Base-by-base conservation (phyloP, 2,329 filamentous ascomycete genomes). In the Xylaria hypoxylon region DNA sequence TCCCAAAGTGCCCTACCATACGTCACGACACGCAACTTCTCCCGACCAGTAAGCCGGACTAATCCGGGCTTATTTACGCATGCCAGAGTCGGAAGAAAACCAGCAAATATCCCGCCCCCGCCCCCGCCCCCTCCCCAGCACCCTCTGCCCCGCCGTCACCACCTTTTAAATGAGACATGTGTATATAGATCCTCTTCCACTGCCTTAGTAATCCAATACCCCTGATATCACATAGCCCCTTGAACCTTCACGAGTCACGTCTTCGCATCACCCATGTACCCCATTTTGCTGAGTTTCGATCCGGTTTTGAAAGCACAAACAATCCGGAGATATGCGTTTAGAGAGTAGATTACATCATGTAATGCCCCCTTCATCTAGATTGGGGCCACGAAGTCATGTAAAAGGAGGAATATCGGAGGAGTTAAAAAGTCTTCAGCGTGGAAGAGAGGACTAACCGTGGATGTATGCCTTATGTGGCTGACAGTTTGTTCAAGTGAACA, bases 311-410 rank as follows among this genome's bases (percentile, higher is more conserved):
- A 69, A 73, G 72, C 71, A 74, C 71, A 74, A 72, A 70, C 72
- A 71, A 68, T 67, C 73, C 71, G 72, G 72, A 75, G 70, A 75
- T 73, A 75, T 74, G 72, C 72, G 70, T 73, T 75, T 77, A 77
- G 74, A 78, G 72, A 77, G 66, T 68, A 77, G 74, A 76, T 73
- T 69, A 76, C 70, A 68, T 77, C 75, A 76, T 78, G 76, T 77
- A 78, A 78, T 71, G 71, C 74, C 75, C 75, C 72, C 56, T 64
- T 70, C 71, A 11, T 58, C 48, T 59, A 55, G 47, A 65, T 64
- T 19, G 66, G 73, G 76, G 74, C 72, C 73, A 78, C 74, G 76
- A 77, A 78, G 69, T 78, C 76, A 78, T 78, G 76, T 78, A 78
- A 76, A 76, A 72, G 73, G 68, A 70, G 65, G 67, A 69, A 68